Evolutionary conservation across 1,284 basidiomycete species (phyloP).

Genomic region (Mycosarcoma maydis): DNA sequence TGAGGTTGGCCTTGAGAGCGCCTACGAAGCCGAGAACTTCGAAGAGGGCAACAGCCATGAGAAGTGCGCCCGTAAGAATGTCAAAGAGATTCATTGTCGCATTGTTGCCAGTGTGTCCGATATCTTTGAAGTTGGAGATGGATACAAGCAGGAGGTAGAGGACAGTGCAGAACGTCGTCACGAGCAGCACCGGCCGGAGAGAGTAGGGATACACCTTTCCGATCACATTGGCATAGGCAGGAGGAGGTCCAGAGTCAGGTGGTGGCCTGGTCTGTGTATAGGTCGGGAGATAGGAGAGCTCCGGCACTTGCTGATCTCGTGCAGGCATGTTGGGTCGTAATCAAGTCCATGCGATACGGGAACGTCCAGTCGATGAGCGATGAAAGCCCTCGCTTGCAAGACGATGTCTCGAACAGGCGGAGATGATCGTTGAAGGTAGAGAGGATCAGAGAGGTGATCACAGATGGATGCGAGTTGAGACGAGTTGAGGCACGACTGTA

Average conservation of each 20-base stretch:
- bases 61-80: constrained; percentile 42
- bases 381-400: no score
- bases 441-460: no score
- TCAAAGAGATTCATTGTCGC: constrained; percentile 49
- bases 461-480: no score
- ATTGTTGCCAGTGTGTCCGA: constrained; percentile 29
- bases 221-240: constrained; percentile 48
- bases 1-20: constrained; percentile 44
- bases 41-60: constrained; percentile 39
- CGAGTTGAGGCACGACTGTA: no score
- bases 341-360: background rate
- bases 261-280: constrained; percentile 43
- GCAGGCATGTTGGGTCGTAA: constrained; percentile 19
- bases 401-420: no score
- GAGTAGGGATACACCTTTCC: constrained; percentile 50
- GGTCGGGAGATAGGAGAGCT: constrained; percentile 41
- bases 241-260: constrained; percentile 47
- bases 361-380: constrained; percentile 1
- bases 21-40: constrained; percentile 51
- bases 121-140: constrained; percentile 42
- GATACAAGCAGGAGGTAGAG: constrained; percentile 52
- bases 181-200: constrained; percentile 54
- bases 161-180: constrained; percentile 53
- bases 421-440: no score
- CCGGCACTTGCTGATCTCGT: constrained; percentile 24